Evolutionary conservation across 495 filamentous ascomycete species (phyloP).

Genomic region (Annulohypoxylon bovei): DNA sequence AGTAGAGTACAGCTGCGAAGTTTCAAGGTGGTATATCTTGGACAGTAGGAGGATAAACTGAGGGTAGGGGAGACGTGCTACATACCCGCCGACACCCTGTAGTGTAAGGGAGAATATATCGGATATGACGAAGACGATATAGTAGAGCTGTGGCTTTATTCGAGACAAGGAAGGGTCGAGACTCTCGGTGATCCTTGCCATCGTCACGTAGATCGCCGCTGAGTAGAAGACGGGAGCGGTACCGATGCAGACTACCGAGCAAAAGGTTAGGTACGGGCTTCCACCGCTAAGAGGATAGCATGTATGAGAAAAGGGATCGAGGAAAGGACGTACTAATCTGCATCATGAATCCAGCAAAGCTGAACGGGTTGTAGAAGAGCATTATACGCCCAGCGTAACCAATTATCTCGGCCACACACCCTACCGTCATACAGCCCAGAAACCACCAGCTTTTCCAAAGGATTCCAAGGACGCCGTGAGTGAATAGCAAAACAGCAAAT

Average conservation of each 20-base stretch:
- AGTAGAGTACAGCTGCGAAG: neutral
- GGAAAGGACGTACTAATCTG: conserved; percentile 54
- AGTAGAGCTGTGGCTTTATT: conserved; percentile 62
- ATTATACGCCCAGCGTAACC: conserved; percentile 62
- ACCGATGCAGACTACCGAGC: conserved; percentile 59
- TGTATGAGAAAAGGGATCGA: neutral
- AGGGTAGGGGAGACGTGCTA: neutral
- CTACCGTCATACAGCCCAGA: conserved; percentile 50
- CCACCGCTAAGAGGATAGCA: too few species aligned
- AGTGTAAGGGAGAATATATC: conserved; percentile 61
- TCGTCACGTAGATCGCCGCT: conserved; percentile 69
- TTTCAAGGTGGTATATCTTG: neutral
- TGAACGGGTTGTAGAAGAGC: conserved; percentile 59
- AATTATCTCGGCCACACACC: conserved; percentile 52
- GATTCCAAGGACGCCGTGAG: conserved; percentile 51
- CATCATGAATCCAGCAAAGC: conserved; percentile 58
- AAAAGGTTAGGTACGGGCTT: neutral
- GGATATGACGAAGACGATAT: conserved; percentile 63
- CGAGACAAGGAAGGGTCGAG: conserved; percentile 61
- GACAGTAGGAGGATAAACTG: neutral
- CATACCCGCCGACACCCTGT: conserved; percentile 57
- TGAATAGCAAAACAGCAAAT: conserved; percentile 28
- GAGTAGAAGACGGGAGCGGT: conserved; percentile 66
- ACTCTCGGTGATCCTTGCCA: conserved; percentile 54
- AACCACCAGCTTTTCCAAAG: conserved; percentile 53